These are phyloP conservation scores for Exophiala aquamarina DNA, from an alignment of 2,329 filamentous ascomycete genomes.

Conservation along the genomic window DNA sequence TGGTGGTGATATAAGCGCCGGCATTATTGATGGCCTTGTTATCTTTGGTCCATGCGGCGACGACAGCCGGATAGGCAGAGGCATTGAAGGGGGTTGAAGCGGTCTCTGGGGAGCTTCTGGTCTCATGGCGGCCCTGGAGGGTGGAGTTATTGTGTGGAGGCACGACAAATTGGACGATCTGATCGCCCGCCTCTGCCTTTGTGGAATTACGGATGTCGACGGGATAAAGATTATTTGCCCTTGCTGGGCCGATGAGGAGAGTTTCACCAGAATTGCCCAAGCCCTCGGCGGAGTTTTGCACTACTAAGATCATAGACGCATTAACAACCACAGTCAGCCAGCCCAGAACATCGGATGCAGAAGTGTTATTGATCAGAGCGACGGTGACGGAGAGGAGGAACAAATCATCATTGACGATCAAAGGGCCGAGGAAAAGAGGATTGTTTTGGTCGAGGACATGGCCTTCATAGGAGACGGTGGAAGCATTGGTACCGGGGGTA, in stretches of 20 bases:
- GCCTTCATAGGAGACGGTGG: conserved; percentile 45
- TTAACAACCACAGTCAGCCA: conserved; percentile 82
- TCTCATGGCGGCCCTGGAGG: conserved; percentile 20
- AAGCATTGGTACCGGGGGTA: conserved; percentile 24
- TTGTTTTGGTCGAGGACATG: conserved; percentile 34
- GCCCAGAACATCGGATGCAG: conserved; percentile 66
- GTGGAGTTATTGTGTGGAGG: conserved; percentile 21
- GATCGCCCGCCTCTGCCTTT: conserved; percentile 40
- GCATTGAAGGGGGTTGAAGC: conserved; percentile 59
- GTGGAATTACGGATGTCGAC: conserved; percentile 27
- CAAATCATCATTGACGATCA: conserved; percentile 69
- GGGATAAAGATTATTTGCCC: conserved; percentile 65
- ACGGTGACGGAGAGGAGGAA: conserved; percentile 79
- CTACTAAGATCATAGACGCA: conserved; percentile 61
- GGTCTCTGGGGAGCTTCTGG: conserved; percentile 17
- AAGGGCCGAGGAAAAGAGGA: conserved; percentile 74
- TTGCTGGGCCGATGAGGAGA: conserved; percentile 68
- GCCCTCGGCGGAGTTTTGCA: conserved; percentile 66
- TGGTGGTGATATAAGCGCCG: conserved; percentile 65
- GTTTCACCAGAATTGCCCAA: conserved; percentile 69
- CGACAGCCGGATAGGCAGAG: conserved; percentile 61
- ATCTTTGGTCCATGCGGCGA: conserved; percentile 57
- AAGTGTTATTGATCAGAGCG: conserved; percentile 72
- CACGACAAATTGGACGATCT: conserved; percentile 25
- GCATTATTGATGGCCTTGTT: conserved; percentile 62